Evolutionary conservation across 73 alveolate species (phyloP), one percentile per base, ranked within the genome.

Genomic region (Paramecium octaurelia): DNA sequence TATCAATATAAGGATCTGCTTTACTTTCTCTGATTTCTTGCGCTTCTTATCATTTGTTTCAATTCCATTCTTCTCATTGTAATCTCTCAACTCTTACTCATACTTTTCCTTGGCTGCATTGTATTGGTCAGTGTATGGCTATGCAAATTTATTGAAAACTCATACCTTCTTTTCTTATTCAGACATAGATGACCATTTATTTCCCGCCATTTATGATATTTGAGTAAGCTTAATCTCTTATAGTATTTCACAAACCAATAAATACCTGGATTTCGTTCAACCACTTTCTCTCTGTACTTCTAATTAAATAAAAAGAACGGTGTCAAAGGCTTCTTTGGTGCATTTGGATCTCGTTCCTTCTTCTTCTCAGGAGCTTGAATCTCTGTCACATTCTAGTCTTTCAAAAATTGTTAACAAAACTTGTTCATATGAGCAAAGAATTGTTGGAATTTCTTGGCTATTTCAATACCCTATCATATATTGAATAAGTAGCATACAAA

Each of bases 131-230:
- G 12, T 5, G 27, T 68, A 68, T 12, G 84, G 84, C 84, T 68
- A 68, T 31, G 8, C 24, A 20, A 31, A 68, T 12, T 23, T 0
- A 16, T 16, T 68, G 8, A 23, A 27, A 68, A 54, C 2, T 54
- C 6, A 12, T 68, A 68, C 84, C 48, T 68, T 68, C 46, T 34
- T 68, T 12, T 68, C 84, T 68, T 68, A 27, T 31, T 31, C 50
- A 0, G 50, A 24, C 84, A 68, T 68, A 14, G 40, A 27, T 31
- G 16, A 68, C 84, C 84, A 68, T 68, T 68, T 68, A 31, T 68
- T 68, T 68, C 84, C 84, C 84, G 84, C 84, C 46, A 68, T 68
- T 68, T 68, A 68, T 4, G 84, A 68, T 31, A 68, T 68, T 34
- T 68, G 12, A 68, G 84, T 68, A 31, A 68, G 46, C 84, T 68